Evolutionary conservation across 1,139 yeast genomes (phyloP), one percentile per base, ranked within the genome.

Genomic region (Zhuliangozyma parablackwelliae): DNA sequence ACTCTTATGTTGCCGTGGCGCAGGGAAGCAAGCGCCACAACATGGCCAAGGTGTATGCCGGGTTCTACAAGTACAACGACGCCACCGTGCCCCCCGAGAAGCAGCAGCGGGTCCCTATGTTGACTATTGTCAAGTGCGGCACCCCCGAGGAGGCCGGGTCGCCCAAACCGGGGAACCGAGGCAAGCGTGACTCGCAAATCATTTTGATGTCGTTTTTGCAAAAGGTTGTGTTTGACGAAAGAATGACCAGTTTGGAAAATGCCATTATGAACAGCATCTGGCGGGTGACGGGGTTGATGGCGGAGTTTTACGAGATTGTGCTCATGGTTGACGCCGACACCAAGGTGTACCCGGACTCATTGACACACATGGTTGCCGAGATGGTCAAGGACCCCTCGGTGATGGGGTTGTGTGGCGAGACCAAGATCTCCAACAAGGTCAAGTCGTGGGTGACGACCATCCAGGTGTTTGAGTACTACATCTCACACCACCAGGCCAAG

Each of bases 301-400:
- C 96, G 0, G 92, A 84, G 39, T 75, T 80, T 57, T 92, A 89
- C 59, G 97, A 92, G 57, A 69, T 83, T 33, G 80, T 86, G 29
- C 66, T 92, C 32, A 90, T 92, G 97, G 97, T 92, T 25, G 98
- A 92, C 67, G 98, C 98, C 1, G 98, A 92, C 65, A 90, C 97
- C 0, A 82, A 81, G 56, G 90, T 90, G 4, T 89, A 73, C 59
- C 96, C 96, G 0, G 97, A 90, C 57, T 82, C 95, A 10, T 53
- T 90, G 45, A 87, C 94, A 7, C 97, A 92, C 54, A 88, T 92
- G 97, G 75, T 78, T 47, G 96, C 95, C 1, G 88, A 86, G 54
- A 82, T 92, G 90, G 94, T 89, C 12, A 82, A 79, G 51, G 96
- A 92, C 57, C 95, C 97, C 2, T 69, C 70, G 46, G 72, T 92